These are phyloP conservation scores for Fraxinus anomala DNA, from an alignment of 257 asterid species.

Conservation along the genomic window DNA sequence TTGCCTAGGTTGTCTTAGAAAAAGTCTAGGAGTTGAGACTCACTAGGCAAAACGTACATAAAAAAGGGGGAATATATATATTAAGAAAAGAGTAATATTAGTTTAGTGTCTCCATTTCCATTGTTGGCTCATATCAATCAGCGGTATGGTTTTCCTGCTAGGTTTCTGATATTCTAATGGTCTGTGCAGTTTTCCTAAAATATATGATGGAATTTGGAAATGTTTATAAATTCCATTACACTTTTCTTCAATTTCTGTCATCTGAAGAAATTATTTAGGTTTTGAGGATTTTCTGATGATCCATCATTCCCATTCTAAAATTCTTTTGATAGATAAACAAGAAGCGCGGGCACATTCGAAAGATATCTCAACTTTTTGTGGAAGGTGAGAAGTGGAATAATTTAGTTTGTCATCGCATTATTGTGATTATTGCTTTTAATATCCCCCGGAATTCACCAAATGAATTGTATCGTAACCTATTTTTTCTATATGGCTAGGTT, in stretches of 20 bases:
- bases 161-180: background rate
- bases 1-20: too few relatives aligned
- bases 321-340: slow-evolving; percentile 59
- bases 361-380: slow-evolving; percentile 84
- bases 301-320: background rate
- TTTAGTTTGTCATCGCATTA: slow-evolving; percentile 16
- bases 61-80: too few relatives aligned
- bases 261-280: slow-evolving; percentile 6
- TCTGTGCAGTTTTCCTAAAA: background rate
- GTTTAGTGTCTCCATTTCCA: background rate
- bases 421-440: slow-evolving; percentile 7
- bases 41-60: too few relatives aligned
- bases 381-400: slow-evolving; percentile 59
- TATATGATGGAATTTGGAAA: background rate
- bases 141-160: background rate
- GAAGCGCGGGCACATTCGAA: slow-evolving; percentile 85
- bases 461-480: background rate
- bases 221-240: background rate
- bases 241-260: background rate
- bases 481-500: slow-evolving; percentile 49
- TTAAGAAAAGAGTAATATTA: too few relatives aligned
- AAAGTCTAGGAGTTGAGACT: background rate
- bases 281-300: slow-evolving; percentile 20
- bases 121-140: slow-evolving; percentile 10
- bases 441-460: slow-evolving; percentile 2